Evolutionary conservation across 176 grass and related monocot genomes (phyloP), one percentile per base, ranked within the genome.

Genomic region (Microstegium vimineum): DNA sequence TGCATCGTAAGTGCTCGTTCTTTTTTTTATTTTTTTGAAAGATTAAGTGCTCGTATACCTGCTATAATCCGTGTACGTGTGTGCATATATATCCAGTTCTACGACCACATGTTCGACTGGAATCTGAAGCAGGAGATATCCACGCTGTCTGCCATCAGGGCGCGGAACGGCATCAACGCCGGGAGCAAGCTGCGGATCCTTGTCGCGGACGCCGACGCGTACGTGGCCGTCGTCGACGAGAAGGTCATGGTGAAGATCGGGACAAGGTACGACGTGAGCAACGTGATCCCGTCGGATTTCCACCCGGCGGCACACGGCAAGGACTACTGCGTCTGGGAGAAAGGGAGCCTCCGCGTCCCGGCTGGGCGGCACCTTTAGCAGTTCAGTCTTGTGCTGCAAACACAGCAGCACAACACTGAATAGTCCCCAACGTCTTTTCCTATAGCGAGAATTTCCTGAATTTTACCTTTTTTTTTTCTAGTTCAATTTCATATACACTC

Each of bases 51-150:
- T n/a, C n/a, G 0, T 4, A 5, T 11, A 12, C 0, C 20, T 66
- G 33, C 20, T 1, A 20, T 57, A 54, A 76, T 46, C 4, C 8
- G 0, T 59, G 10, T 23, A 12, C 41, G 41, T 42, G 3, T 36
- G 4, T 34, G 6, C 7, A 13, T 23, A 63, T 9, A 9, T 2
- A 37, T 83, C 22, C 64, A 94, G 92, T 90, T 91, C 89, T 94
- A 91, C 69, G 86, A 94, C 62, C 89, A 94, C 56, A 33, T 95
- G 85, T 81, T 95, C 74, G 87, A 95, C 51, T 90, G 93, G 90
- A 87, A 82, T 60, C 66, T 95, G 75, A 92, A 95, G 85, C 46
- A 82, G 20, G 85, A 89, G 93, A 92, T 95, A 23, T 43, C 78
- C 64, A 20, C 65, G 37, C 43, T 95, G 80, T 43, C 87, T 0